phyloP scores from a whole-genome alignment of 148 eudicot genomes.

The Vaccinium vitisidaea region DNA sequence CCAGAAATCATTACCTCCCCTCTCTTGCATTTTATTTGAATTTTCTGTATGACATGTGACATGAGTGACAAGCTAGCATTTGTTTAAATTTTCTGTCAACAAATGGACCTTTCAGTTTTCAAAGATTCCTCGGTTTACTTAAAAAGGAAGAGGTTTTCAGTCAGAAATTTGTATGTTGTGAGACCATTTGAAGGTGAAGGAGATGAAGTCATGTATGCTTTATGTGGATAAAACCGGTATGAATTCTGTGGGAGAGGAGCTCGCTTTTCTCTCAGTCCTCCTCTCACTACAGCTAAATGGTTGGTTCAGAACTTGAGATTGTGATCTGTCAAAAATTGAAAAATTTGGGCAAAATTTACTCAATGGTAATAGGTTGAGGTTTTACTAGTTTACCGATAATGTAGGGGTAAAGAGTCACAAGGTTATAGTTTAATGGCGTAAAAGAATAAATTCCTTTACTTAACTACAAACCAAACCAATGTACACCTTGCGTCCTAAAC shows the following conservation, averaged over 20 bases:
- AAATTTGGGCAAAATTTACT: neutral
- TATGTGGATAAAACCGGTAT: neutral
- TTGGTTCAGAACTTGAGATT: too few relatives aligned
- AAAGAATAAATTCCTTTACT: neutral
- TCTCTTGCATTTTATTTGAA: neutral
- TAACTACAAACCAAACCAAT: neutral
- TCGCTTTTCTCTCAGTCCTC: neutral
- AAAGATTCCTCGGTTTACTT: too few relatives aligned
- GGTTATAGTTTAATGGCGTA: neutral
- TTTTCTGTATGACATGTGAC: neutral
- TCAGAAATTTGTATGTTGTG: neutral
- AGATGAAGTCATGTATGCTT: too few relatives aligned
- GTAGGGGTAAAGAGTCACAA: neutral
- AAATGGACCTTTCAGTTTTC: neutral
- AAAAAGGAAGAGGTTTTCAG: neutral
- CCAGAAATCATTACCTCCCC: neutral
- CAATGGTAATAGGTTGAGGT: neutral
- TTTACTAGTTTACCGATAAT: too few relatives aligned
- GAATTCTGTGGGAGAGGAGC: neutral
- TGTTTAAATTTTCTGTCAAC: neutral
- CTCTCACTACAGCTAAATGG: too few relatives aligned
- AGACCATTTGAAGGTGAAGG: too few relatives aligned
- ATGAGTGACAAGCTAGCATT: neutral
- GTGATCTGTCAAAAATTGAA: too few relatives aligned
- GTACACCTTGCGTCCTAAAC: neutral